Evolutionary conservation across 2,329 filamentous ascomycete species (phyloP).

Genomic region (Colletotrichum chrysophilum): DNA sequence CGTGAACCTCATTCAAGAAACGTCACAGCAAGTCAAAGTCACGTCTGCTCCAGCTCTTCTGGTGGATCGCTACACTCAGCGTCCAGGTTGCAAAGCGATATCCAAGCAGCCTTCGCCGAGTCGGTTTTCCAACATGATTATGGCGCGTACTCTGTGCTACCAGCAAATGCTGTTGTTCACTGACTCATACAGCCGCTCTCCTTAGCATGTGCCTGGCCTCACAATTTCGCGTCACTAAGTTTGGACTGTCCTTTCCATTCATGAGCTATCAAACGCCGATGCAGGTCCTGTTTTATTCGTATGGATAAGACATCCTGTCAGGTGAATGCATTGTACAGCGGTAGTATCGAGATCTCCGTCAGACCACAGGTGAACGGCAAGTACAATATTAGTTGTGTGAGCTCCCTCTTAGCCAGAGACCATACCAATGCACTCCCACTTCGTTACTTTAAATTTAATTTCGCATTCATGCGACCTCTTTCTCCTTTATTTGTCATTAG

Average conservation of each 20-base stretch:
- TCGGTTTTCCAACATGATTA: no score
- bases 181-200: no score
- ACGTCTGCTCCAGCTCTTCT: background rate
- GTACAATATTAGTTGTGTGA: background rate
- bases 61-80: no score
- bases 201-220: background rate
- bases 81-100: no score
- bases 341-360: background rate
- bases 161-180: no score
- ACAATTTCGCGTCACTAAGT: background rate
- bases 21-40: background rate
- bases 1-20: background rate
- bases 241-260: background rate
- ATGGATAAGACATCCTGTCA: background rate
- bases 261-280: background rate
- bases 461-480: background rate
- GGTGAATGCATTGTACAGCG: background rate
- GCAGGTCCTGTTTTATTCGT: background rate
- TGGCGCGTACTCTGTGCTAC: no score
- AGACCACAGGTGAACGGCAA: background rate
- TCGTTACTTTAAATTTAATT: background rate
- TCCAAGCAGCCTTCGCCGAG: no score
- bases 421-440: background rate
- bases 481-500: background rate
- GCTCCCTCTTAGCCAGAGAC: background rate